Percentiles rank a stretch among this genome's conserved stretches.
These are phyloP conservation scores for Neonectria sp. DNA, from an alignment of 2,329 filamentous ascomycete genomes.

Conservation along the genomic window DNA sequence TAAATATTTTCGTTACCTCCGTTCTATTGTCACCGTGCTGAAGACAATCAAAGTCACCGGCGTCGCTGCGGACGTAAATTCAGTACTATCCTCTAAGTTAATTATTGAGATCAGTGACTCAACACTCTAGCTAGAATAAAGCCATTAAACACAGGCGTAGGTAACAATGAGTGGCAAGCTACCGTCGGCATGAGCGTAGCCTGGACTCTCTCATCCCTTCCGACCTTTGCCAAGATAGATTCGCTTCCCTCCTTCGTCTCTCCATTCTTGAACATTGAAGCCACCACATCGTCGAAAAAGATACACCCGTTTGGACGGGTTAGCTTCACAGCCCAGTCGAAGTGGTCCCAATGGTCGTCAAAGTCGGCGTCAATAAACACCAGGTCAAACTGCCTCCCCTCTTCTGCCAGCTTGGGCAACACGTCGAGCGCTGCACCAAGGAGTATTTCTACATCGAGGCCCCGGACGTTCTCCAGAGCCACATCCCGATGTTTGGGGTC, in stretches of 20 bases:
- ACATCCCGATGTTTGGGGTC: conserved; percentile 61
- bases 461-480: conserved; percentile 60
- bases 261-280: conserved; percentile 19
- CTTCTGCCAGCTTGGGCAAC: conserved; percentile 54
- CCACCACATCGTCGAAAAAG: conserved; percentile 67
- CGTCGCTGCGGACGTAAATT: no score
- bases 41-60: no score
- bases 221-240: conserved; percentile 41
- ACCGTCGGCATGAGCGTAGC: conserved; percentile 45
- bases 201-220: conserved; percentile 43
- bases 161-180: conserved; percentile 9
- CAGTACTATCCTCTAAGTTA: not conserved
- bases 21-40: no score
- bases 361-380: conserved; percentile 69
- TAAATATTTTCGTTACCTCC: no score
- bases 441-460: conserved; percentile 60
- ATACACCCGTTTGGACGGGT: conserved; percentile 58
- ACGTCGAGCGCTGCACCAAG: conserved; percentile 61
- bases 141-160: conserved; percentile 16
- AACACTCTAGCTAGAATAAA: conserved; percentile 16
- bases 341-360: conserved; percentile 64
- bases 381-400: conserved; percentile 63
- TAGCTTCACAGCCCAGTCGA: conserved; percentile 61
- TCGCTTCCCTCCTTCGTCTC: conserved; percentile 20
- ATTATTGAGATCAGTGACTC: not conserved